phyloP scores from a whole-genome alignment of 352 stramenopile species.

The Phytopythium mirpurense region DNA sequence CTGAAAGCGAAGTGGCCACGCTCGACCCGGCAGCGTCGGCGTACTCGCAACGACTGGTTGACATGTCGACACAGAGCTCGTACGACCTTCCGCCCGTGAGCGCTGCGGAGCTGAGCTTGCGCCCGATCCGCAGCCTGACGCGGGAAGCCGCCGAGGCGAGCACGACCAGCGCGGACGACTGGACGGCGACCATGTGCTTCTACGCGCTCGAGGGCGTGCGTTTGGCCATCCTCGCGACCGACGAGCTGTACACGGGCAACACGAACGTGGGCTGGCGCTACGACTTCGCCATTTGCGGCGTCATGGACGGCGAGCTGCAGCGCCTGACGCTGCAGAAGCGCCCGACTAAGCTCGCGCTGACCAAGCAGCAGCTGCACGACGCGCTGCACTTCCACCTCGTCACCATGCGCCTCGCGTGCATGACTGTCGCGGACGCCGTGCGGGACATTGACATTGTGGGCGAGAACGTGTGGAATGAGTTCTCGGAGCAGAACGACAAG shows the following conservation, averaged over 20 bases:
- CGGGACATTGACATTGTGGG: conserved; percentile 57
- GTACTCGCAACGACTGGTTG: conserved; percentile 25
- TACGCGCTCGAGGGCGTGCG: conserved; percentile 65
- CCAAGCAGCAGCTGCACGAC: conserved; percentile 49
- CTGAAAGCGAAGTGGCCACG: neutral
- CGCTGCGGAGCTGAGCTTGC: conserved; percentile 60
- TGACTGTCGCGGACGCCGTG: conserved; percentile 65
- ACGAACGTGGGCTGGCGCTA: conserved; percentile 79
- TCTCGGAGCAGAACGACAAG: conserved; percentile 86
- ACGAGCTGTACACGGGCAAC: conserved; percentile 77
- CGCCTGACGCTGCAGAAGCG: conserved; percentile 54
- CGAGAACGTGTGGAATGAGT: conserved; percentile 71
- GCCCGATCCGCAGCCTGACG: conserved; percentile 43
- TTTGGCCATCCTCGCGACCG: conserved; percentile 70
- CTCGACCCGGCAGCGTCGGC: neutral
- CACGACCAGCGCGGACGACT: conserved; percentile 21
- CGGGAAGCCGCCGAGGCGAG: neutral
- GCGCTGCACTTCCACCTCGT: conserved; percentile 74
- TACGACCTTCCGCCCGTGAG: conserved; percentile 84
- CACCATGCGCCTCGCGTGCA: conserved; percentile 74
- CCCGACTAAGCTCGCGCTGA: conserved; percentile 33
- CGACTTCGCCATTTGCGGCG: conserved; percentile 71
- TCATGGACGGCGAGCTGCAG: conserved; percentile 62
- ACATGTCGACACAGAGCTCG: conserved; percentile 76
- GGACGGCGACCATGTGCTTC: conserved; percentile 66